Conservation (phyloP, 2,329 filamentous ascomycete species). For the Ophiostoma sp. region DNA sequence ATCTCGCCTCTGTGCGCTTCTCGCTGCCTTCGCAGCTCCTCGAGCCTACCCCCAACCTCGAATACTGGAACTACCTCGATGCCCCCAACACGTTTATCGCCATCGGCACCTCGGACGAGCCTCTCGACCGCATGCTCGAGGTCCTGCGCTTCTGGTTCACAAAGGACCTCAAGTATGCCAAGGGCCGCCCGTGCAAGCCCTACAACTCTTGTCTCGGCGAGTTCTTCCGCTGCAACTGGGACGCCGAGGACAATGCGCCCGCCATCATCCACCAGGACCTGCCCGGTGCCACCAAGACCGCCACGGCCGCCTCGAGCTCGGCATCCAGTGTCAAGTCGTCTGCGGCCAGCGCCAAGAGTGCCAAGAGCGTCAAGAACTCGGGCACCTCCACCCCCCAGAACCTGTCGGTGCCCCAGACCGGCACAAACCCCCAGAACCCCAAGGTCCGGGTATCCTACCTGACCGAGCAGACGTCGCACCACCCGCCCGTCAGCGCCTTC, state of each 20-base stretch:
- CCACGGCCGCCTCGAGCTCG: slow-evolving; percentile 36
- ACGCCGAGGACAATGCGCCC: slow-evolving; percentile 73
- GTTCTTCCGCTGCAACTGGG: slow-evolving; percentile 98
- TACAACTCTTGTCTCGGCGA: slow-evolving; percentile 97
- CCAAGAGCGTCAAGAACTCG: slow-evolving; percentile 20
- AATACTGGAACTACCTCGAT: slow-evolving; percentile 99
- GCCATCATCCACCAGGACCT: slow-evolving; percentile 52
- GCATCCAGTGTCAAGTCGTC: slow-evolving; percentile 45
- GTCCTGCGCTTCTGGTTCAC: slow-evolving; percentile 97
- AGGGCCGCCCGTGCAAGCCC: slow-evolving; percentile 96
- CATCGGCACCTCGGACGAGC: slow-evolving; percentile 83
- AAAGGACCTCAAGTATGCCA: slow-evolving; percentile 97
- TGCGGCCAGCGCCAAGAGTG: slow-evolving; percentile 21
- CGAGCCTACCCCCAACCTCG: slow-evolving; percentile 92
- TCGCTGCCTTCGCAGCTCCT: slow-evolving; percentile 91
- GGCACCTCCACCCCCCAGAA: slow-evolving; percentile 40
- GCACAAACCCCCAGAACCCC: slow-evolving; percentile 40
- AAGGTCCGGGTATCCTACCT: slow-evolving; percentile 82
- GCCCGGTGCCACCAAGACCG: slow-evolving; percentile 27
- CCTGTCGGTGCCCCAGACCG: slow-evolving; percentile 48
- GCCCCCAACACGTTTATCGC: slow-evolving; percentile 81
- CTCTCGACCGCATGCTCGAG: slow-evolving; percentile 88
- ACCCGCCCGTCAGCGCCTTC: slow-evolving; percentile 94
- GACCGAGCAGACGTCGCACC: slow-evolving; percentile 96
- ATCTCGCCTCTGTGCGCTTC: slow-evolving; percentile 93